Conservation (phyloP, 1,139 yeast genomes). For the Geotrichum aggregatum region DNA sequence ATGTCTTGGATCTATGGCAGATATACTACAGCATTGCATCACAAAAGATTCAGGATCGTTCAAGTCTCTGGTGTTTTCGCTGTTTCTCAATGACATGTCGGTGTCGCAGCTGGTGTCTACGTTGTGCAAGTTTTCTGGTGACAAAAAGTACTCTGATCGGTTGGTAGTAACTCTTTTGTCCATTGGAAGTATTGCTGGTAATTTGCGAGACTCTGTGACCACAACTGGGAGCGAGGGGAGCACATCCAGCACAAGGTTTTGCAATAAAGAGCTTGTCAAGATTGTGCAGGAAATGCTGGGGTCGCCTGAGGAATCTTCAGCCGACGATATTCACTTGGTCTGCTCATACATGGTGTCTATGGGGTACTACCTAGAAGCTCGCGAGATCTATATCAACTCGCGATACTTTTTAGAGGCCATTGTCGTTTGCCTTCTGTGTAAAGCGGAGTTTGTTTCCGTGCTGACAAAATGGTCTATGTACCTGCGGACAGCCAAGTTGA, state of each 20-base stretch:
- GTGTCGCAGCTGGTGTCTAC: conserved; percentile 8
- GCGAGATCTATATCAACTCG: conserved; percentile 12
- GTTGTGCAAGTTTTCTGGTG: neutral
- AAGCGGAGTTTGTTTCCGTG: conserved; percentile 4
- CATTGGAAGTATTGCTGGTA: conserved; percentile 10
- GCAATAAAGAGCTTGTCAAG: conserved; percentile 7
- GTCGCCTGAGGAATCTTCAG: neutral
- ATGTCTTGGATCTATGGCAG: conserved; percentile 14
- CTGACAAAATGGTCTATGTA: conserved; percentile 10
- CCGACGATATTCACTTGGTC: conserved; percentile 18
- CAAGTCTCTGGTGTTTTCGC: conserved; percentile 8
- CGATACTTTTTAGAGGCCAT: conserved; percentile 18
- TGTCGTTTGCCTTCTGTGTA: conserved; percentile 11
- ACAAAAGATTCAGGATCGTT: neutral
- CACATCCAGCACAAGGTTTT: neutral
- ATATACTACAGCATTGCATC: conserved; percentile 5
- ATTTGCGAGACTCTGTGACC: neutral
- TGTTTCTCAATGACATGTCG: conserved; percentile 11
- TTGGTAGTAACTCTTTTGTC: conserved; percentile 10
- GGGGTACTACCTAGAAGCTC: conserved; percentile 15
- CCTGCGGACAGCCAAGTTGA: neutral
- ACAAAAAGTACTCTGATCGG: conserved; percentile 7
- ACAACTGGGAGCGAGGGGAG: conserved; percentile 2
- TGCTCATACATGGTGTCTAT: conserved; percentile 16
- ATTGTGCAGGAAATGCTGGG: conserved; percentile 3